These are phyloP conservation scores for Cinnamomum micranthum DNA, from an alignment of 164 flowering plant species.

Conservation along the genomic window DNA sequence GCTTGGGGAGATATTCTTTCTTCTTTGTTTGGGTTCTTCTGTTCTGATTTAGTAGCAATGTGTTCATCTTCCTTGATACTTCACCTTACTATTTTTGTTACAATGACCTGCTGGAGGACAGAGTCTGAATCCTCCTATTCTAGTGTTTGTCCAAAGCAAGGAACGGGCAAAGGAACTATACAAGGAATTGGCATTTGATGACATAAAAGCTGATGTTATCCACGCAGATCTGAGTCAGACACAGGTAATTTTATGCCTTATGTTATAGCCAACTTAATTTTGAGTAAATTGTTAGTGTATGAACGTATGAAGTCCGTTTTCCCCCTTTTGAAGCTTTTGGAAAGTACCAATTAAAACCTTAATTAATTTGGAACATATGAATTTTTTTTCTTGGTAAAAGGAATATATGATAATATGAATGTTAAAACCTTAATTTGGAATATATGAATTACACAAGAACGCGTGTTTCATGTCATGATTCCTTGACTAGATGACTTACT, in stretches of 20 bases:
- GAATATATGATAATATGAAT: too few species aligned
- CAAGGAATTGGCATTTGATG: constrained; percentile 61
- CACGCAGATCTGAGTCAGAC: constrained; percentile 76
- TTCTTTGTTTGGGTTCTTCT: neutral
- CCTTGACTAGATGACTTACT: too few species aligned
- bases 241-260: constrained; percentile 48
- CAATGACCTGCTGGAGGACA: constrained; percentile 26
- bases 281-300: neutral
- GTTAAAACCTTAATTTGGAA: too few species aligned
- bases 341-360: too few species aligned
- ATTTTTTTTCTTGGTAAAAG: too few species aligned
- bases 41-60: neutral
- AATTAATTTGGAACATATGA: too few species aligned
- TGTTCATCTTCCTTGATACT: constrained; percentile 3
- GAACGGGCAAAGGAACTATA: constrained; percentile 92
- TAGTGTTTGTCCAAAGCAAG: constrained; percentile 92
- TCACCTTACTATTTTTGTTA: neutral
- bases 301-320: neutral
- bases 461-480: too few species aligned
- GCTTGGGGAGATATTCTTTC: neutral
- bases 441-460: too few species aligned
- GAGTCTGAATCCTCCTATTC: constrained; percentile 91
- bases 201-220: constrained; percentile 70
- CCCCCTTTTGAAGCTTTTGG: too few species aligned
- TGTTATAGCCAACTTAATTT: too few species aligned